A percentile compares a stretch with the other conserved stretches of the same genome.
phyloP scores from a whole-genome alignment of 1,284 basidiomycete species.

The Mycena sp. region DNA sequence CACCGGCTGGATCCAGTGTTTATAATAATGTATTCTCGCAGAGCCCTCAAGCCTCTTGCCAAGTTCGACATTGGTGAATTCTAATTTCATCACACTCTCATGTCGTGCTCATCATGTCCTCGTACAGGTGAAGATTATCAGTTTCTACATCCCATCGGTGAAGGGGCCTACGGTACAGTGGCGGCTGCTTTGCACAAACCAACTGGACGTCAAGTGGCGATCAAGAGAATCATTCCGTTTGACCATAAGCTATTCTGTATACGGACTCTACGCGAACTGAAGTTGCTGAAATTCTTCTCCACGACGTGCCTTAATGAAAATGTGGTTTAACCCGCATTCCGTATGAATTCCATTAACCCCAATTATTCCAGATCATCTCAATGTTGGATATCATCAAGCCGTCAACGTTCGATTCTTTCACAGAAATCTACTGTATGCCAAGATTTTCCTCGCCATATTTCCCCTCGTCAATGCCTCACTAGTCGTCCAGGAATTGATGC shows the following conservation, averaged over 20 bases:
- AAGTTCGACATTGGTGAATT: no score
- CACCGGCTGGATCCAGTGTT: no score
- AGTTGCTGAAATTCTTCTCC: slow-evolving; percentile 74
- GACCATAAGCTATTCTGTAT: slow-evolving; percentile 93
- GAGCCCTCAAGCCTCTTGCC: no score
- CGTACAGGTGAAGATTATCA: no score
- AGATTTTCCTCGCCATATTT: neutral
- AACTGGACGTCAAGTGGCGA: slow-evolving; percentile 83
- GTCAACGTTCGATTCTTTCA: slow-evolving; percentile 80
- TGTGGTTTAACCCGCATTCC: slow-evolving; percentile 32
- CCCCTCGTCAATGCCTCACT: neutral
- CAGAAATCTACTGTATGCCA: slow-evolving; percentile 79
- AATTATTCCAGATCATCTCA: slow-evolving; percentile 57
- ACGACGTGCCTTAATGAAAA: slow-evolving; percentile 78
- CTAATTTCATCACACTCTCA: no score
- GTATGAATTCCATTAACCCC: neutral
- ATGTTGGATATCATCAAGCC: slow-evolving; percentile 90
- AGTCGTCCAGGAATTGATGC: slow-evolving; percentile 93
- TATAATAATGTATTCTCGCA: no score
- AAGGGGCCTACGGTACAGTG: no score
- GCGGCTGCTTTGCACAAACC: slow-evolving; percentile 74
- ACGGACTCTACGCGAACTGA: slow-evolving; percentile 86
- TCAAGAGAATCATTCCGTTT: slow-evolving; percentile 92
- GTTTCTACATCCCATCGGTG: no score
- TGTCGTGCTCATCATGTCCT: no score